phyloP scores from a whole-genome alignment of 805 yeast genomes.

The Sporopachydermia quercuum region DNA sequence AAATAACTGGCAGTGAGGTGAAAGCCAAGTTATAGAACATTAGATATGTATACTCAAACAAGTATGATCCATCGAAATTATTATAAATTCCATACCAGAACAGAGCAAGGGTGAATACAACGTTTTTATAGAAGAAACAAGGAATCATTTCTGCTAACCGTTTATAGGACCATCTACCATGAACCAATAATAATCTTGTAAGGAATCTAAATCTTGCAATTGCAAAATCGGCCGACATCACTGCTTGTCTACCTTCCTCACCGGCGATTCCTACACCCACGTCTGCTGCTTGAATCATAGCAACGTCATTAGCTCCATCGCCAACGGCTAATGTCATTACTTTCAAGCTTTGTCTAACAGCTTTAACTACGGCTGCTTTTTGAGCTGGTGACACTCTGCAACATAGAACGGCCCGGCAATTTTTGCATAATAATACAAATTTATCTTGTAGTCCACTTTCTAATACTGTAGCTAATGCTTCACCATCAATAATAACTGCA shows the following conservation, averaged over 20 bases:
- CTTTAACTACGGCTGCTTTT: slow-evolving; percentile 57
- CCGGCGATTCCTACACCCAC: slow-evolving; percentile 82
- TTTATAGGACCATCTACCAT: slow-evolving; percentile 75
- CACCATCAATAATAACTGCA: slow-evolving; percentile 63
- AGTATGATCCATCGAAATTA: slow-evolving; percentile 60
- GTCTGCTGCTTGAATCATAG: slow-evolving; percentile 79
- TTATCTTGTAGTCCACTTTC: slow-evolving; percentile 21
- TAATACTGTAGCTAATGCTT: slow-evolving; percentile 26
- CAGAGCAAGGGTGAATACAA: slow-evolving; percentile 54
- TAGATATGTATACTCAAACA: slow-evolving; percentile 64
- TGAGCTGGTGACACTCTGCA: slow-evolving; percentile 79
- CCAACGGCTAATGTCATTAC: slow-evolving; percentile 77
- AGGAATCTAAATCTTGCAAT: slow-evolving; percentile 65
- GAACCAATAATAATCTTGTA: slow-evolving; percentile 50
- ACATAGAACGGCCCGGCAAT: slow-evolving; percentile 65
- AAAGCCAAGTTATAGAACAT: slow-evolving; percentile 71
- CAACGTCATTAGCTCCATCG: slow-evolving; percentile 79
- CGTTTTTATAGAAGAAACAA: slow-evolving; percentile 64
- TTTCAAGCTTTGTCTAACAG: slow-evolving; percentile 46
- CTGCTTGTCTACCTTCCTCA: slow-evolving; percentile 79
- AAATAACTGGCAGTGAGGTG: slow-evolving; percentile 65
- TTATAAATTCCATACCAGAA: slow-evolving; percentile 66
- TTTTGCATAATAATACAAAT: slow-evolving; percentile 58
- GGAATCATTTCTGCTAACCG: slow-evolving; percentile 68
- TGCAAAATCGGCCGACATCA: slow-evolving; percentile 75